phyloP scores from a whole-genome alignment of 176 grass and related monocot species.

The Thalia dealbata region DNA sequence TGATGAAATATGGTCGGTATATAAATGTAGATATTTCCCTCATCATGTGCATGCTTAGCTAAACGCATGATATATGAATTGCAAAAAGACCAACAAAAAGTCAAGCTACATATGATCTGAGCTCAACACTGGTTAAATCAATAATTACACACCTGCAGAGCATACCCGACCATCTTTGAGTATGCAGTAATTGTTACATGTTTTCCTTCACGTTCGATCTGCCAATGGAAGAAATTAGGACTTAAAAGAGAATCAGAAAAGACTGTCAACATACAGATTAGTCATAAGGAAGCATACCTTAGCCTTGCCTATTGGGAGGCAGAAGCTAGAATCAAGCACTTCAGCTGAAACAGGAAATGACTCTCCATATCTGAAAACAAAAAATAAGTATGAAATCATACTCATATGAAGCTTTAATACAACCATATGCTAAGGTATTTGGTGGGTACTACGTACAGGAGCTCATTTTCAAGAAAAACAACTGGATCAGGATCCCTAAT shows the following conservation, averaged over 20 bases:
- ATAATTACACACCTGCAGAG: slow-evolving; percentile 54
- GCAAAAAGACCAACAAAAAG: background rate
- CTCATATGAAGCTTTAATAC: background rate
- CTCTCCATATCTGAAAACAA: slow-evolving; percentile 75
- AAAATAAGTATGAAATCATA: background rate
- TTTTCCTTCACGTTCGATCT: slow-evolving; percentile 88
- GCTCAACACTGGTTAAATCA: background rate
- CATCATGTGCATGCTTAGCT: background rate
- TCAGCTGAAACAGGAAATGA: slow-evolving; percentile 86
- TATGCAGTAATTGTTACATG: slow-evolving; percentile 78
- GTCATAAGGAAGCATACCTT: slow-evolving; percentile 41
- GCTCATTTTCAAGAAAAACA: slow-evolving; percentile 88
- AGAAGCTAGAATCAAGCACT: slow-evolving; percentile 95
- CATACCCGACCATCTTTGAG: slow-evolving; percentile 97
- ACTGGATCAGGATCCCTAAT: slow-evolving; percentile 91
- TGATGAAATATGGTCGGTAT: background rate
- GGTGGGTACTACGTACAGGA: slow-evolving; percentile 41
- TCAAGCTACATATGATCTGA: background rate
- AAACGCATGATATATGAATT: background rate
- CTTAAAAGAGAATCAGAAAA: background rate
- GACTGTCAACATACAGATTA: background rate
- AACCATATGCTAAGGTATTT: background rate
- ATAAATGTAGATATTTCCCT: background rate
- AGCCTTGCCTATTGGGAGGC: slow-evolving; percentile 85
- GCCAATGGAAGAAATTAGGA: slow-evolving; percentile 23